Base-by-base conservation (phyloP, 352 stramenopile species). In the Hyphochytrium catenoides region DNA sequence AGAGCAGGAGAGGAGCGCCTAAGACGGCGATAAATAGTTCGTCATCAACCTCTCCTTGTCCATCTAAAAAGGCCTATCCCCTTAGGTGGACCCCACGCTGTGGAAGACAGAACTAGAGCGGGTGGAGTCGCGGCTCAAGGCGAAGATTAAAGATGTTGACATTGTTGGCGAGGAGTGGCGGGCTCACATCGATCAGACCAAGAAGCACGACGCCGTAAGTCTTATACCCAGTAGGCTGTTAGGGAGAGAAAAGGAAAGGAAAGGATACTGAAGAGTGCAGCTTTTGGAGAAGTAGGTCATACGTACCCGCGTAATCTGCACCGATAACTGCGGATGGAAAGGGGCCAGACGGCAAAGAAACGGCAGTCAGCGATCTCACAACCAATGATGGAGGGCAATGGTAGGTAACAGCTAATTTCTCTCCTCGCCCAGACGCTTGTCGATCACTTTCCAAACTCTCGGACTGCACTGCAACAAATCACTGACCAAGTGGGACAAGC, bases 31-130 rank as follows among this genome's bases (percentile, higher is more conserved):
- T n/a, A n/a, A n/a, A n/a, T n/a, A n/a, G n/a, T n/a, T n/a, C n/a
- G n/a, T n/a, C n/a, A n/a, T n/a, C n/a, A n/a, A n/a, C n/a, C n/a
- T n/a, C n/a, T n/a, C n/a, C n/a, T n/a, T n/a, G n/a, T n/a, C n/a
- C n/a, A n/a, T n/a, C n/a, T n/a, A n/a, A n/a, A n/a, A n/a, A n/a
- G 8, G 21, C 22, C 3, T 34, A 28, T 51, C 12, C 14, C 23
- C 45, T 8, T 12, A 56, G 24, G 62, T 82, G 34, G 54, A 82
- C 31, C 68, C 68, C 28, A 34, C 76, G 43, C 49, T 78, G 12
- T 77, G 68, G 68, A 76, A 75, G 38, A 78, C 61, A 9, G 68
- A 82, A 51, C 48, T 82, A 5, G 68, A 82, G 56, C 63, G 68
- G 22, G 68, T 82, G 0, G 68, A 62, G 0, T 63, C 67, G 0